Conservation (phyloP, 2,329 filamentous ascomycete species). For the Helminthosporium solani region DNA sequence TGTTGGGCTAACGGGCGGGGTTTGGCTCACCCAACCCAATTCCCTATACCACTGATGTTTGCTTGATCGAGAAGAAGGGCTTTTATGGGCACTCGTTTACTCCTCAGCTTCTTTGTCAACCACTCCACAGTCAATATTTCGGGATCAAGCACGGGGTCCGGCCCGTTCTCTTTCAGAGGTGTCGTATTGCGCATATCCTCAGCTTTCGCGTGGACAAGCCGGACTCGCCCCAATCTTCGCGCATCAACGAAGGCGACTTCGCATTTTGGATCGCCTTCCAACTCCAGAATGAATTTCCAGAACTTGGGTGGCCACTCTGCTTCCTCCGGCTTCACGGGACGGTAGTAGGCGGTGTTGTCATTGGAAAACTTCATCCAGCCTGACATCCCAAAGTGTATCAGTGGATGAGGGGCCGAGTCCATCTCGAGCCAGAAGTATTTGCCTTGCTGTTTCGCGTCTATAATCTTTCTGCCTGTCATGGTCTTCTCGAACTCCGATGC, state of each 20-base stretch:
- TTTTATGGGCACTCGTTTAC: conserved; percentile 84
- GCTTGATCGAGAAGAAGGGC: conserved; percentile 84
- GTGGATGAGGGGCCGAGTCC: conserved; percentile 74
- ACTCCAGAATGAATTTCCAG: conserved; percentile 80
- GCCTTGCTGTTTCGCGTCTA: conserved; percentile 77
- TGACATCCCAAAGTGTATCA: conserved; percentile 77
- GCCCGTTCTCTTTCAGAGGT: conserved; percentile 87
- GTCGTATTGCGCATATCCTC: conserved; percentile 72
- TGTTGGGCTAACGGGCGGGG: background rate
- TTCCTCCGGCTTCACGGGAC: conserved; percentile 58
- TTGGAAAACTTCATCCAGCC: conserved; percentile 88
- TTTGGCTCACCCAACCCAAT: conserved; percentile 76
- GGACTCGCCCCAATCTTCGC: conserved; percentile 74
- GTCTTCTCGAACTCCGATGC: conserved; percentile 72
- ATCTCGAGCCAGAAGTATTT: conserved; percentile 96
- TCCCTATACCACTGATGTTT: conserved; percentile 88
- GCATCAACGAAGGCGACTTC: conserved; percentile 80
- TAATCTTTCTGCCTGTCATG: conserved; percentile 71
- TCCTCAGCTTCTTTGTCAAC: conserved; percentile 67
- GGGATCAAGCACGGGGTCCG: conserved; percentile 84
- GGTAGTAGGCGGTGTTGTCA: conserved; percentile 78
- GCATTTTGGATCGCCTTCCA: conserved; percentile 60
- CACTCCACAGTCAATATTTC: conserved; percentile 75
- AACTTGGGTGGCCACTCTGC: conserved; percentile 84
- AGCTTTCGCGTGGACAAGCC: conserved; percentile 78